phyloP scores from a whole-genome alignment of 345 rosid species.

The Gossypium turneri region DNA sequence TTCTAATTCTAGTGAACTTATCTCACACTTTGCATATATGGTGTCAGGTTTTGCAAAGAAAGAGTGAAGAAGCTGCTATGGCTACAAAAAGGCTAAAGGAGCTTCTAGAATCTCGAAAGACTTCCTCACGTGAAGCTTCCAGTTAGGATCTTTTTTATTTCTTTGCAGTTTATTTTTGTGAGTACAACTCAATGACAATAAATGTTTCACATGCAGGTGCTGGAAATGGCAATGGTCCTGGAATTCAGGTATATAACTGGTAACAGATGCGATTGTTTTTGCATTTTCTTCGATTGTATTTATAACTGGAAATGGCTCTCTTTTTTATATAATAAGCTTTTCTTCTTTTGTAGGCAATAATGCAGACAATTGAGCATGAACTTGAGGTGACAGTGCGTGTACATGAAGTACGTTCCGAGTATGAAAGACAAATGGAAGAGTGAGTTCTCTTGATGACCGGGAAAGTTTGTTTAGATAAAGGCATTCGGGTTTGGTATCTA shows the following conservation, averaged over 20 bases:
- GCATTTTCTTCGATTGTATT: no score
- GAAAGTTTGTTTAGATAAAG: neutral
- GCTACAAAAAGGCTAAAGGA: slow-evolving; percentile 96
- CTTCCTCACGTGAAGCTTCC: slow-evolving; percentile 59
- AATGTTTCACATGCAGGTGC: slow-evolving; percentile 32
- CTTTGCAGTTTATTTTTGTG: slow-evolving; percentile 2
- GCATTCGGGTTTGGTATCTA: neutral
- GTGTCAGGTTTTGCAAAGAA: slow-evolving; percentile 85
- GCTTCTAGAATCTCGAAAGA: slow-evolving; percentile 78
- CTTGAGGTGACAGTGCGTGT: slow-evolving; percentile 88
- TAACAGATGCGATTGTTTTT: neutral
- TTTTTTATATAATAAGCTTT: neutral
- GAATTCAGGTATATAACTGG: slow-evolving; percentile 63
- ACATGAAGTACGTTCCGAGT: slow-evolving; percentile 88
- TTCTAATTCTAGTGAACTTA: slow-evolving; percentile 13
- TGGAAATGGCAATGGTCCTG: slow-evolving; percentile 63
- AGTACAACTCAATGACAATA: slow-evolving; percentile 14
- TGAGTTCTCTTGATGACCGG: slow-evolving; percentile 34
- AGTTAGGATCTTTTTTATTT: slow-evolving; percentile 29
- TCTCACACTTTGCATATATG: slow-evolving; percentile 5
- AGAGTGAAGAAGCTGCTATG: slow-evolving; percentile 95
- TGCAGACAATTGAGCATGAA: slow-evolving; percentile 92
- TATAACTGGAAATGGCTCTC: neutral
- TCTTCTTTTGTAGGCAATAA: slow-evolving; percentile 53
- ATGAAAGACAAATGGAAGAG: slow-evolving; percentile 94